A percentile compares a stretch with the other conserved stretches of the same genome.
Conservation (phyloP, 331 rosid genomes). For the Rosa hybrid region DNA sequence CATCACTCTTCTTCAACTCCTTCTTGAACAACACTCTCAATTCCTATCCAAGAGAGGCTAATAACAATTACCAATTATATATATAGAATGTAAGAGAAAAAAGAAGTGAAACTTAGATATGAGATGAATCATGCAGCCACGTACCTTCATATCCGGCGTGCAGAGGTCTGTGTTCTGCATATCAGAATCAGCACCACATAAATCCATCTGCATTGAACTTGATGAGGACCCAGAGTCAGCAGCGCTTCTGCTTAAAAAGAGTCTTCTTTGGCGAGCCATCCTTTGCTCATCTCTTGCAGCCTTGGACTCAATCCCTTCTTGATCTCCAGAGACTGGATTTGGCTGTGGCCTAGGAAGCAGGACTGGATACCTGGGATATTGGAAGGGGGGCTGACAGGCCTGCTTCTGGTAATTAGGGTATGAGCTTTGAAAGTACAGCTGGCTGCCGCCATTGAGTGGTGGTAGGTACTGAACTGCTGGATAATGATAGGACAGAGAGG, state of each 20-base stretch:
- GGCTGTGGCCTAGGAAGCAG: neutral
- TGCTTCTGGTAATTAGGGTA: neutral
- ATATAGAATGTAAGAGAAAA: neutral
- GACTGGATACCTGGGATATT: neutral
- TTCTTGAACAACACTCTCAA: slow-evolving; percentile 45
- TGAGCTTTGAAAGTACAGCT: neutral
- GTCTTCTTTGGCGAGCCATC: slow-evolving; percentile 47
- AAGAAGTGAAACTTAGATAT: neutral
- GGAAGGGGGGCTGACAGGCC: neutral
- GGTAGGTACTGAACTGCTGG: neutral
- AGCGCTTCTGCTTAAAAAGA: slow-evolving; percentile 14
- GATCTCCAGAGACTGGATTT: neutral
- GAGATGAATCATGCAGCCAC: slow-evolving; percentile 11
- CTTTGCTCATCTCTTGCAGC: slow-evolving; percentile 44
- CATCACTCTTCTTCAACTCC: slow-evolving; percentile 53
- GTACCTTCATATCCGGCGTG: slow-evolving; percentile 57
- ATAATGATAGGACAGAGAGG: neutral
- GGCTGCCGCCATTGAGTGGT: neutral
- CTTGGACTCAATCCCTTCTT: slow-evolving; percentile 30
- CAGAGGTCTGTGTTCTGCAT: neutral
- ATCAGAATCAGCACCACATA: neutral
- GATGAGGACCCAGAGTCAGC: neutral
- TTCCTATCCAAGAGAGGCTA: slow-evolving; percentile 21
- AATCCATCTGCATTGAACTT: neutral
- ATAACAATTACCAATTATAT: neutral